Evolutionary conservation across 139 green algal species (phyloP).

Genomic region (Nannochloris sp.): DNA sequence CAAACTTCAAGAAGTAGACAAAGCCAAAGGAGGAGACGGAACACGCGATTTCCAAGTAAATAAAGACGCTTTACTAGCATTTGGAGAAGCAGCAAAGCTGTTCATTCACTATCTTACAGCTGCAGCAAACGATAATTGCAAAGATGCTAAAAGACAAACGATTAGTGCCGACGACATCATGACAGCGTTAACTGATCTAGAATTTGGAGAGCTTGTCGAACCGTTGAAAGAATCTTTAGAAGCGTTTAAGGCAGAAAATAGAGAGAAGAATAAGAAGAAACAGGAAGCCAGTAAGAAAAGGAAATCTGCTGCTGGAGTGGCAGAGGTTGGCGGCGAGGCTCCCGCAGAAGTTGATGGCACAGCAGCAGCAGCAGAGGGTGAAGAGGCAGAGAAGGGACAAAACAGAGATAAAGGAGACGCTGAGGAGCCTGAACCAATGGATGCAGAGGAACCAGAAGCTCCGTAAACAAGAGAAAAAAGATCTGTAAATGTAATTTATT

Average conservation of each 20-base stretch:
- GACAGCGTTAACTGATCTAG: conserved; percentile 63
- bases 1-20: conserved; percentile 44
- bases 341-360: background rate
- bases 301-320: background rate
- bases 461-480: background rate
- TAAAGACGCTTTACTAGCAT: conserved; percentile 72
- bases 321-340: background rate
- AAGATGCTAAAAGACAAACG: conserved; percentile 71
- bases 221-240: conserved; percentile 48
- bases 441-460: too few relatives aligned
- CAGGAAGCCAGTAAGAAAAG: conserved; percentile 12
- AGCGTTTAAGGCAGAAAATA: conserved; percentile 14
- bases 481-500: background rate
- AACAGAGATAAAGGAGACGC: background rate
- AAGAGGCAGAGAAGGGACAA: background rate
- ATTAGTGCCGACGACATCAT: conserved; percentile 76
- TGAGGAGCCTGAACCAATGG: background rate
- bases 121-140: conserved; percentile 77
- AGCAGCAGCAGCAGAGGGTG: background rate
- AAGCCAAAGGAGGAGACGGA: conserved; percentile 19
- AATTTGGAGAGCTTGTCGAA: conserved; percentile 69
- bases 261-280: conserved; percentile 23
- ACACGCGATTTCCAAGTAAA: conserved; percentile 45
- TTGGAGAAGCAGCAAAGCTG: conserved; percentile 70
- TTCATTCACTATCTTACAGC: conserved; percentile 85